Evolutionary conservation across 768 basidiomycete genomes (phyloP), one percentile per base, ranked within the genome.

Genomic region (Hericium coralloides): DNA sequence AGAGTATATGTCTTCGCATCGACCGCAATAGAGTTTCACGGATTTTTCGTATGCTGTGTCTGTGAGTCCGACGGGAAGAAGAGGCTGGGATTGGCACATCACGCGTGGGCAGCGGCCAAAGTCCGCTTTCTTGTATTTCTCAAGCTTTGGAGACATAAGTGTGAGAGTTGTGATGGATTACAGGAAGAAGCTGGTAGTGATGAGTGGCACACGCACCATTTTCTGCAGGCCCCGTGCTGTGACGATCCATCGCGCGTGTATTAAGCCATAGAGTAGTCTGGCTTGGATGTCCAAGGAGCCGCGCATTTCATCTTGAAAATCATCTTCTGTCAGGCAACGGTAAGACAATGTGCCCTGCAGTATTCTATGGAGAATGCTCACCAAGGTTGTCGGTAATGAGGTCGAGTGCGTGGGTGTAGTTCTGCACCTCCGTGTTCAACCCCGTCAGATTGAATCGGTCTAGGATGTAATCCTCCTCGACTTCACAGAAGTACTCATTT

Each of bases 401-500:
- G 69, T 98, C 95, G 53, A 98, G 74, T 0, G 97, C 97, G 65
- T 95, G 88, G 0, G 87, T 73, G 66, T 99, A 99, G 72, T 97
- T 94, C 59, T 92, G 81, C 6, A 98, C 92, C 70, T 98, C 97
- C 62, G 89, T 90, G 73, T 98, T 97, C 53, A 98, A 79, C 4
- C 97, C 95, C 2, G 97, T 99, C 56, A 99, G 77, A 72, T 99
- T 98, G 81, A 99, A 98, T 53, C 95, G 83, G 73, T 98, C 95
- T 56, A 97, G 79, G 66, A 99, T 98, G 70, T 98, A 98, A 72
- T 98, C 95, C 67, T 98, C 97, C 69, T 98, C 97, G 60, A 98
- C 93, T 76, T 98, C 95, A 71, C 95, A 97, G 67, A 98, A 98
- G 76, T 99, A 99, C 75, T 99, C 97, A 69, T 99, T 98, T 57